These are phyloP conservation scores for Fusarium heterosporum DNA, from an alignment of 2,329 filamentous ascomycete species.

Conservation along the genomic window DNA sequence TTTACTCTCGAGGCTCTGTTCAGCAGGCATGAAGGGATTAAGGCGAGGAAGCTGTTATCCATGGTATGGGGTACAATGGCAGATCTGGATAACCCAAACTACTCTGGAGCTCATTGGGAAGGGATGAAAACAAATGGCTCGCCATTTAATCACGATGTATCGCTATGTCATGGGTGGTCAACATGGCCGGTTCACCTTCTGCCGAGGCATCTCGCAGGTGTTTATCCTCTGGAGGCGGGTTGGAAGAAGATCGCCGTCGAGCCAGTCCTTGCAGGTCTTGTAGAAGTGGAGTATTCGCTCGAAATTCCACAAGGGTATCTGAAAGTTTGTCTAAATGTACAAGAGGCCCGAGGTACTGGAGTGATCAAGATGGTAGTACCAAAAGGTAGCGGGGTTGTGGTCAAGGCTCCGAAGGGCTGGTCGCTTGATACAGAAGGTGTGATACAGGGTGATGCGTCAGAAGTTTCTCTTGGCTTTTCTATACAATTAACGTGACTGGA, in stretches of 20 bases:
- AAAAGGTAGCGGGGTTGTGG: background rate
- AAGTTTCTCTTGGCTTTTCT: background rate
- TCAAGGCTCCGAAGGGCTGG: background rate
- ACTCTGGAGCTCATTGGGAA: conserved; percentile 13
- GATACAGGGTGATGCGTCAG: background rate
- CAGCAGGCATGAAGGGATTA: background rate
- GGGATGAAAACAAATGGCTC: background rate
- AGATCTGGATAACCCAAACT: background rate
- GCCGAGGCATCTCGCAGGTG: conserved; percentile 1
- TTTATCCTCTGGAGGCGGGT: background rate
- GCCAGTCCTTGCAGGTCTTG: background rate
- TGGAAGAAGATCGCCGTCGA: conserved; percentile 1
- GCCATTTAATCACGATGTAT: conserved; percentile 5
- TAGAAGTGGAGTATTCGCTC: background rate
- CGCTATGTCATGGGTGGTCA: conserved; percentile 8
- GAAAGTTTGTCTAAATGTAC: background rate
- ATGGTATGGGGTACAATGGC: conserved; percentile 5
- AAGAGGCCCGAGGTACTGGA: rapidly evolving
- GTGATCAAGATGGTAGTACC: background rate
- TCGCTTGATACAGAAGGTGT: rapidly evolving
- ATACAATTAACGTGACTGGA: too few relatives aligned
- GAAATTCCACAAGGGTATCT: background rate
- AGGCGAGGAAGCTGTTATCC: background rate
- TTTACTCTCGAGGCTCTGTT: conserved; percentile 6
- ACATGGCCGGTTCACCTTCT: conserved; percentile 1